Evolutionary conservation across 1,284 basidiomycete genomes (phyloP), one percentile per base, ranked within the genome.

Genomic region (Trichosporon asahii): DNA sequence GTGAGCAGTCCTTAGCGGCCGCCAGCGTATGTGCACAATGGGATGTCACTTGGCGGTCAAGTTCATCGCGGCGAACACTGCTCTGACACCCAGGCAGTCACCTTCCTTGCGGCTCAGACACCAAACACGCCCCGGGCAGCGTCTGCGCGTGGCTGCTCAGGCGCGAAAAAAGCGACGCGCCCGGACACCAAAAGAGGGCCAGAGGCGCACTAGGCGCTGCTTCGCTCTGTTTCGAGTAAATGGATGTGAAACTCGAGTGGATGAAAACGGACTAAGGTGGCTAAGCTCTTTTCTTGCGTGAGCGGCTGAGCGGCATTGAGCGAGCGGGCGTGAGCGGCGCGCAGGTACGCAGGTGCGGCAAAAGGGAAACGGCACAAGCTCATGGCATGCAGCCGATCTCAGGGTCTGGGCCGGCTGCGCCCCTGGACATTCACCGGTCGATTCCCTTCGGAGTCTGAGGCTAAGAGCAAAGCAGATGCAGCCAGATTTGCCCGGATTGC

Each of bases 371-470:
- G 57, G 29, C 57, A 33, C 57, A 31, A 31, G 23, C 49, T 49
- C 23, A 21, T 53, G 49, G 29, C 27, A 27, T 61, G 27, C 27
- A 33, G 57, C 57, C 57, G 57, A 61, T 61, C 29, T 31, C 57
- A 61, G 57, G 57, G 57, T 61, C 57, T 11, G 15, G 57, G 29
- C 27, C 18, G 18, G 57, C 27, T 31, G 29, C 27, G 29, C 3
- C 57, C 57, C 57, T 61, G 57, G n/a, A 31, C 57, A 61, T 61
- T 29, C 57, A 61, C 57, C 18, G 29, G 27, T 14, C n/a, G n/a
- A n/a, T 27, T 31, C 57, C 57, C 27, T 61, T 61, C 57, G 29
- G 27, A 61, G 29, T 31, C 57, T 61, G 27, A 53, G 46, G 46
- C 46, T n/a, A 23, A 49, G 46, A 49, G 46, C 46, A n/a, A n/a